Base-by-base conservation (phyloP, 495 filamentous ascomycete species). In the Daldinia decipiens region DNA sequence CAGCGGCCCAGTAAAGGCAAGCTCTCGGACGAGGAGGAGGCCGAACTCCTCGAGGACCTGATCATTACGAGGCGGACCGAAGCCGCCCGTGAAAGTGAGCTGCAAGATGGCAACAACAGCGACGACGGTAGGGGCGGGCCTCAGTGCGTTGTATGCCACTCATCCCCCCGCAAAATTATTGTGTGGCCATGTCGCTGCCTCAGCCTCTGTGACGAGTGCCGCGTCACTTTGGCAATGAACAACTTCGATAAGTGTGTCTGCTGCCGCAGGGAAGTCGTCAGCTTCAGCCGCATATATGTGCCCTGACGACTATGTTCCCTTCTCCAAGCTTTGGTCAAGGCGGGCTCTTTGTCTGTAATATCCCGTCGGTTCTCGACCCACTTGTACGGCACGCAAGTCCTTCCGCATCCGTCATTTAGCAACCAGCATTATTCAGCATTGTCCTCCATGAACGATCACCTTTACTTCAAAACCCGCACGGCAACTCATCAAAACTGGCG, bases 111-210 rank as follows among this genome's bases (percentile, higher is more conserved):
- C 0, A 88, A 87, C 9, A 90, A 91, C 1, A 85, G 94, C 0
- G 86, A 95, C 3, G 86, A 95, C 26, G 92, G 90, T 2, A 82
- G 85, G 1, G 87, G 88, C 52, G 93, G 95, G 0, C 94, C 94
- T 4, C 90, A 92, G 58, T 99, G 95, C 76, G 95, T 98, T 1
- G 92, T 99, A 4, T 99, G 95, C 74, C 95, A 98, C 76, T 87
- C 87, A 27, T 87, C 84, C n/a, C 91, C 94, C 17, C 86, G 95
- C 24, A 97, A 91, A 4, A 91, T 98, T 56, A 91, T 99, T 60
- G 91, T 97, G 3, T 98, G 96, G 96, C 95, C 95, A 2, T 99
- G 95, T 75, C 89, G 96, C 19, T 99, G 95, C 77, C 84, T 99
- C 50, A 94, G 92, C 67, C 83, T 97, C 26, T 98, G 95, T 74